Evolutionary conservation across 148 eudicot genomes (phyloP), one percentile per base, ranked within the genome.

Genomic region (Gaultheria prostrata): DNA sequence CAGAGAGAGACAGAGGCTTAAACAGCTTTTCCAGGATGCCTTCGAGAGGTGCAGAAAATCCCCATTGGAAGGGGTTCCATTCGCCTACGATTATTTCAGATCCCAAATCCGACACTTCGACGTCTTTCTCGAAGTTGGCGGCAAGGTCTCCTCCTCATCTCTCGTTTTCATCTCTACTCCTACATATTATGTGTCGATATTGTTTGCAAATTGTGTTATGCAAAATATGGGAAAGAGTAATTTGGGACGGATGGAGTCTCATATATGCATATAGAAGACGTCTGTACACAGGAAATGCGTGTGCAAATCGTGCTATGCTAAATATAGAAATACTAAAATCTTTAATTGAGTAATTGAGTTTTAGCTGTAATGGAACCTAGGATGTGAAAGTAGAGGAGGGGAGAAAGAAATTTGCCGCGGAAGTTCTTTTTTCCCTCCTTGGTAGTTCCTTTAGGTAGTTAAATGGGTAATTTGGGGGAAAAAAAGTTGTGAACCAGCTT

Each of bases 21-120:
- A 65, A 28, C 71, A 65, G 71, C 0, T 65, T 32, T 65, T 65
- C 33, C 33, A 65, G 26, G 71, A 65, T 2, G 71, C 71, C 71
- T 65, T 26, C 71, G 71, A 65, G 71, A 65, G 71, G 71, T 65
- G 71, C 71, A 32, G 71, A 11, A 65, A 65, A 24, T 26, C 32
- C 15, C 71, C 71, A 32, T 10, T 65, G 71, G 33, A 65, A 24
- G 71, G 71, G 33, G 33, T 65, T 26, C 14, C 71, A 15, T 65
- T 65, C 71, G 11, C 35, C 35, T 1, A 12, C 71, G 4, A 65
- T 24, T 33, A 65, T 32, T 65, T 65, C 33, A 0, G 6, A 12
- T 65, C 71, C 71, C 11, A 6, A 15, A 12, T 65, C 33, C 11
- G 12, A 24, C 3, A 26, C 33, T 26, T 24, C 17, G 33, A 12